Percentiles rank a stretch among this genome's conserved stretches.
phyloP scores from a whole-genome alignment of 306 rosid genomes.

The Aeschynomene evenia region DNA sequence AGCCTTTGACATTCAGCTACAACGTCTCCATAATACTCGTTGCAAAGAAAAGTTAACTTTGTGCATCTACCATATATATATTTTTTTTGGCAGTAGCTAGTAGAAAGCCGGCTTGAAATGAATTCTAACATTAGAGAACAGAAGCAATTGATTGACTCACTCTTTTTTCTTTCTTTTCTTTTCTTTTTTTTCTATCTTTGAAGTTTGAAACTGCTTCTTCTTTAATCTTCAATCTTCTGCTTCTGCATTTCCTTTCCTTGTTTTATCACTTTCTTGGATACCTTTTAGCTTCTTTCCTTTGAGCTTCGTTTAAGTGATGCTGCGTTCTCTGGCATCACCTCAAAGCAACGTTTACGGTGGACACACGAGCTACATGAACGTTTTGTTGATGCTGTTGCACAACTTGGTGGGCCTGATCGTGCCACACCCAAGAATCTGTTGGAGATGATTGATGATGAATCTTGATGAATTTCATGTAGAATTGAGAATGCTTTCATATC shows the following conservation, averaged over 20 bases:
- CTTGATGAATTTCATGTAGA: too few species aligned
- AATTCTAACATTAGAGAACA: too few species aligned
- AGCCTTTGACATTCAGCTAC: too few species aligned
- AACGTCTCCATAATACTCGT: too few species aligned
- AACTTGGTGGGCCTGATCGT: conserved; percentile 99
- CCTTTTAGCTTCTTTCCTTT: conserved; percentile 23
- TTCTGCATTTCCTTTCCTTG: not conserved
- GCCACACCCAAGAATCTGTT: too few species aligned
- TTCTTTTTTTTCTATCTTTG: conserved; percentile 1
- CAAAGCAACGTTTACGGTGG: conserved; percentile 94
- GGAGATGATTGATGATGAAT: too few species aligned
- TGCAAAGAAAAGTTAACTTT: too few species aligned
- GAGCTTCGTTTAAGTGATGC: conserved; percentile 15
- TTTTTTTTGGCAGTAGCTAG: too few species aligned
- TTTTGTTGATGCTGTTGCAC: conserved; percentile 94
- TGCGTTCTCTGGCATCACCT: conserved; percentile 27
- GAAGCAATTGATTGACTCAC: too few species aligned
- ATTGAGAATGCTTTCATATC: too few species aligned
- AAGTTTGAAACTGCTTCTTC: conserved; percentile 6
- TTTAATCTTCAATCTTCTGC: not conserved
- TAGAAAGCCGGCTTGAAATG: too few species aligned
- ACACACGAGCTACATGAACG: conserved; percentile 95
- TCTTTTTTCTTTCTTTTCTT: not conserved
- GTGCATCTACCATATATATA: too few species aligned
- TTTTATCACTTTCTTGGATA: not conserved